phyloP scores from a whole-genome alignment of 441 rosid genomes.

The Cnidoscolus chayamansa region DNA sequence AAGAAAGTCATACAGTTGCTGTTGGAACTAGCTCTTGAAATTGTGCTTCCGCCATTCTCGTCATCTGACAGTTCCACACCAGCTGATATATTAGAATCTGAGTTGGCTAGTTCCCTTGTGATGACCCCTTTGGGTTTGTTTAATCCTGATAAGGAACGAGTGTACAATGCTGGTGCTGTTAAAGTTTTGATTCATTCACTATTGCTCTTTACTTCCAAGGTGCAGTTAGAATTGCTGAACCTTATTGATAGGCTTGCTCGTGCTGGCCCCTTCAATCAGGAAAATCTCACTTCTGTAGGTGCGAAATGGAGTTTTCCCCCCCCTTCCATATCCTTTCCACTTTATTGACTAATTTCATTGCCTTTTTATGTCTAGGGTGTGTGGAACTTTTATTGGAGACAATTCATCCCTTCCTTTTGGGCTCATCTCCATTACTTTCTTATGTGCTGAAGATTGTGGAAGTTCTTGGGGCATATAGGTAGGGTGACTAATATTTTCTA shows the following conservation, averaged over 20 bases:
- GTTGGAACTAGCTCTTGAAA: constrained; percentile 95
- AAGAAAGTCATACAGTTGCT: constrained; percentile 92
- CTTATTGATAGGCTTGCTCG: constrained; percentile 86
- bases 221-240: constrained; percentile 84
- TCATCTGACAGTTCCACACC: constrained; percentile 49
- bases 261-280: constrained; percentile 93
- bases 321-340: constrained; percentile 8
- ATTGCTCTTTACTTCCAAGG: constrained; percentile 92
- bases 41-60: constrained; percentile 86
- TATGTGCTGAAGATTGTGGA: constrained; percentile 93
- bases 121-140: constrained; percentile 59
- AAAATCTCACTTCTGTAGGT: constrained; percentile 95
- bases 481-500: constrained; percentile 22
- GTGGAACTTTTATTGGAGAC: constrained; percentile 95
- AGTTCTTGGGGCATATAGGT: constrained; percentile 99
- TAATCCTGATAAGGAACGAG: constrained; percentile 78
- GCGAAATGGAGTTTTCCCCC: constrained; percentile 31
- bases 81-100: constrained; percentile 48
- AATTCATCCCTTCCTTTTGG: constrained; percentile 80
- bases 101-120: constrained; percentile 50
- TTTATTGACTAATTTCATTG: constrained; percentile 12
- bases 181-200: constrained; percentile 85
- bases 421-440: constrained; percentile 78
- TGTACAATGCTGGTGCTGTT: constrained; percentile 89
- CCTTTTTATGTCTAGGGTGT: constrained; percentile 56